A percentile compares a stretch with the other conserved stretches of the same genome.
These are phyloP conservation scores for Coemansia sp. DNA, from an alignment of 192 early-diverging fungal species.

Conservation along the genomic window DNA sequence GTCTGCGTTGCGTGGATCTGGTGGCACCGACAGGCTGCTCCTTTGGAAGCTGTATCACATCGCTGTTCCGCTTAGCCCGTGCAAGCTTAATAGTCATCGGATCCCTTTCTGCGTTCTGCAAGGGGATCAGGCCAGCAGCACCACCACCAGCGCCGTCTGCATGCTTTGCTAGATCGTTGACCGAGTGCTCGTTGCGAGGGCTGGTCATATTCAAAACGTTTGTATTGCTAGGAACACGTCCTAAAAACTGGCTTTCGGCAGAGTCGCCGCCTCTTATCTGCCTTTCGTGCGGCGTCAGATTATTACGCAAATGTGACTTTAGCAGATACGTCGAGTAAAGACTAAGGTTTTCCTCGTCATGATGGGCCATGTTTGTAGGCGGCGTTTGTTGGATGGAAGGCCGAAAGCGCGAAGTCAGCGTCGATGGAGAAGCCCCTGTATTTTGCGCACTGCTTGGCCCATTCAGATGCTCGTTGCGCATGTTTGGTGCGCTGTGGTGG, in stretches of 20 bases:
- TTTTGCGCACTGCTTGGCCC: neutral
- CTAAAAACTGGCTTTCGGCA: constrained; percentile 4
- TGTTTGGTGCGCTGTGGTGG: neutral
- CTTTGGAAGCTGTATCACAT: neutral
- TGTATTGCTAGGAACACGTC: neutral
- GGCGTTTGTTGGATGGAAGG: neutral
- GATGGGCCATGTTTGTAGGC: neutral
- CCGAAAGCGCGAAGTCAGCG: neutral
- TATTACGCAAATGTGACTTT: constrained; percentile 53
- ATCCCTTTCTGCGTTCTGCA: neutral
- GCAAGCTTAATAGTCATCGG: neutral
- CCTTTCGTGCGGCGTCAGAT: constrained; percentile 17
- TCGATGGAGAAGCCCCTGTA: neutral
- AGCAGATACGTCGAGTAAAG: constrained; percentile 51
- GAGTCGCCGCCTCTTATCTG: constrained; percentile 9
- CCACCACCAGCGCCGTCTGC: neutral
- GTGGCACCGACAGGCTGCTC: neutral
- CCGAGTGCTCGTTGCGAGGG: neutral
- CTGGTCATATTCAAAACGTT: neutral
- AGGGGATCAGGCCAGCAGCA: neutral
- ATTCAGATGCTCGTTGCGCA: neutral
- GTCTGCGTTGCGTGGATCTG: neutral
- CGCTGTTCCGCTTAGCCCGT: neutral
- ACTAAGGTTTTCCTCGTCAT: constrained; percentile 14
- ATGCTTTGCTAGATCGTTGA: neutral